Base-by-base conservation (phyloP, 352 stramenopile species). In the Phytophthora aleatoria region DNA sequence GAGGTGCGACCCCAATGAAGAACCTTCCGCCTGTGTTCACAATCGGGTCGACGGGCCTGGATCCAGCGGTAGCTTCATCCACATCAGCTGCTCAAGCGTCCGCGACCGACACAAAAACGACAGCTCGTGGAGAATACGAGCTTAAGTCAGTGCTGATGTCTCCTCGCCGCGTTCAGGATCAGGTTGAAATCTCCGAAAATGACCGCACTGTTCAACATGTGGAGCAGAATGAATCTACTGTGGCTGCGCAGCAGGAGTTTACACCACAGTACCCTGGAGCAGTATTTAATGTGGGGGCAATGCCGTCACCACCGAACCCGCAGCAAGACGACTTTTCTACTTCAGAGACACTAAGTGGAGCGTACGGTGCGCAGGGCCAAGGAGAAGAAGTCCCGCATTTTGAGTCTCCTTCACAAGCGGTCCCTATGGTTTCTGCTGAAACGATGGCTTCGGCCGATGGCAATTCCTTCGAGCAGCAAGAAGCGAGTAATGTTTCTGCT, bases 141-240 rank as follows among this genome's bases (percentile, higher is more conserved):
- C 67, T 89, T 2, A 79, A 75, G 42, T 69, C 59, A 15, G 70
- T 77, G 28, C 52, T 77, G 24, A 51, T 67, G 61, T 77, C 70
- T 52, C 70, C 70, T 9, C 65, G 66, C 7, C 50, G 45, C 39
- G 47, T 16, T 50, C 59, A 74, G 10, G 35, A 5, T 47, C 54
- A 50, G 43, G 35, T 16, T 57, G 49, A 61, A 64, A 13, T 10
- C 38, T 43, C 41, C 9, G n/a, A 63, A 66, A 52, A 13, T 41
- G 28, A 1, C 9, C 20, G 38, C 11, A 6, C 20, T 24, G 16
- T 7, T 62, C 49, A 68, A 30, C 53, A 51, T 12, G 2, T 43
- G 13, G 26, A 52, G n/a, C 57, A 70, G 28, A 50, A 53, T 26
- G 52, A 64, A 54, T 39, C 36, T 24, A 15, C 41, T 13, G 7